Evolutionary conservation across 805 yeast genomes (phyloP), one percentile per base, ranked within the genome.

Genomic region (Torulaspora gathmanii): DNA sequence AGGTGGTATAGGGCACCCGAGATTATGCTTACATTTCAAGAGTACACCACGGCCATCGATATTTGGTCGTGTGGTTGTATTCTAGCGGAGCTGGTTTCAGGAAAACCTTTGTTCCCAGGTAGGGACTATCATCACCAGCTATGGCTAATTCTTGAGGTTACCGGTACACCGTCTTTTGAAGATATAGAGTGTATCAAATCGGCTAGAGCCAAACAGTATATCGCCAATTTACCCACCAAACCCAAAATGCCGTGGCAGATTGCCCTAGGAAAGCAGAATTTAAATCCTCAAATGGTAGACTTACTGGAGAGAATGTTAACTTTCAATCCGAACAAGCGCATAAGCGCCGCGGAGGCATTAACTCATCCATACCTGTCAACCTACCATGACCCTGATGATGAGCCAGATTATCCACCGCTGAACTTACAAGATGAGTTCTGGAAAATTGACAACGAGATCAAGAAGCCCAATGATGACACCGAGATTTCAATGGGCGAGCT

Each of bases 1-100:
- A 70, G 93, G 55, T 85, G 91, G 91, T 85, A 85, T 60, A 68
- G 93, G 42, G 91, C 91, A 0, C 91, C 91, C 0, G 93, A 85
- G 61, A 82, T 85, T 46, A 85, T 85, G 91, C 65, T 85, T 22
- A 78, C 86, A 1, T 73, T 77, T 48, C 80, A 85, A 33, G 82
- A 81, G 55, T 85, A 85, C 53, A 77, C 90, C 2, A 79, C 83
- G 7, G 86, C 89, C 0, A 82, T 85, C 48, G 93, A 85, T 58
- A 71, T 84, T 12, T 85, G 93, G 93, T 80, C 88, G 0, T 80
- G 83, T 33, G 93, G 91, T 0, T 84, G 91, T 58, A 82, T 85
- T 27, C 57, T 85, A 26, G 90, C 86, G 0, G 93, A 85, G 60
- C 70, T 84, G 73, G 69, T 80, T 6, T 64, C 70, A 29, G 73